Conservation (phyloP, 2,329 filamentous ascomycete genomes). For the Diaporthe humulicola region DNA sequence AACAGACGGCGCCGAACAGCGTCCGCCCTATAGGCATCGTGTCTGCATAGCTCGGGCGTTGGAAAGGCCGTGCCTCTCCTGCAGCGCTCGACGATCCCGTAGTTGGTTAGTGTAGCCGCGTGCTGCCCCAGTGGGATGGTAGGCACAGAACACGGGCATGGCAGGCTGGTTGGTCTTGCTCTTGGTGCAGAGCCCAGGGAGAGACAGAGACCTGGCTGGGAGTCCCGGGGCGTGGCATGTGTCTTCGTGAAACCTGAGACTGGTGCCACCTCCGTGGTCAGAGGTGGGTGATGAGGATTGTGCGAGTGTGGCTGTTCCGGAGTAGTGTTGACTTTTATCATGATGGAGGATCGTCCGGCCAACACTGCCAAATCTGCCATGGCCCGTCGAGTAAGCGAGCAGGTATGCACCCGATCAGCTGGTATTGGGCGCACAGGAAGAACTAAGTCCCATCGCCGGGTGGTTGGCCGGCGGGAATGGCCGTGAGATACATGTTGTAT, state of each 20-base stretch:
- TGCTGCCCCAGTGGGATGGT: constrained; percentile 20
- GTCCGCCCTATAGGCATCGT: constrained; percentile 15
- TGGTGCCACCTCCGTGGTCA: constrained; percentile 11
- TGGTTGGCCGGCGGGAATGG: neutral
- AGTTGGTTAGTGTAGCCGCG: constrained; percentile 18
- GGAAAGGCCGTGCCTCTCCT: constrained; percentile 4
- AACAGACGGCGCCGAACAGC: constrained; percentile 26
- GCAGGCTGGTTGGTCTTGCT: neutral
- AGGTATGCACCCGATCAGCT: constrained; percentile 4
- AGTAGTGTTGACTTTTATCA: neutral
- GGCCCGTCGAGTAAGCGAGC: too few relatives aligned
- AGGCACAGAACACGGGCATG: neutral
- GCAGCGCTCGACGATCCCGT: neutral
- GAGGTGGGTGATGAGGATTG: neutral
- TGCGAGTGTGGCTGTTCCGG: constrained; percentile 6
- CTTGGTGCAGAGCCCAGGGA: neutral
- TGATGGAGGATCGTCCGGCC: neutral
- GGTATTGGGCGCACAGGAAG: neutral
- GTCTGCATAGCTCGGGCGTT: constrained; percentile 16
- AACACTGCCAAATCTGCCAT: constrained; percentile 6
- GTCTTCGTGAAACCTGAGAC: constrained; percentile 15
- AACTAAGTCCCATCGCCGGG: neutral
- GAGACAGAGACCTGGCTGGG: neutral
- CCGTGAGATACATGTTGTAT: neutral
- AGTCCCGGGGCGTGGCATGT: neutral